Evolutionary conservation across 2,329 filamentous ascomycete species (phyloP), one percentile per base, ranked within the genome.

Genomic region (Stemphylium beticola): DNA sequence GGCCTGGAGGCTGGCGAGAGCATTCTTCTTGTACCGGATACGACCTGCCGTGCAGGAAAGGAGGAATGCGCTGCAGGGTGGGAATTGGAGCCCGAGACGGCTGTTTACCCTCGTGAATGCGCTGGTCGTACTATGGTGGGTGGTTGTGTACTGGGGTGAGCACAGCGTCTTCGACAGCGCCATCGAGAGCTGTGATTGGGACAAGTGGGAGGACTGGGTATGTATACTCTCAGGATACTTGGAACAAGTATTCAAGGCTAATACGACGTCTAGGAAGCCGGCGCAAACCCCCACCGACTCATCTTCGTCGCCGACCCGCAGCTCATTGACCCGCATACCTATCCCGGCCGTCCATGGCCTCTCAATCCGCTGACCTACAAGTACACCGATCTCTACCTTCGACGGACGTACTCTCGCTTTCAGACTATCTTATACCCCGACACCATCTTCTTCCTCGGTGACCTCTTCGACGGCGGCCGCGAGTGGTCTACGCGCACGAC

Each of bases 161-260:
- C 82, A 90, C 55, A 89, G 85, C 76, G 83, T 88, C 32, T 98
- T 96, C 74, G 81, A 83, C 48, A 85, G 84, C 60, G 87, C 84
- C 55, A 85, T 96, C 14, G 79, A 84, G 51, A 82, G 79, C 46
- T 99, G 95, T 75, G 78, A 84, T 49, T 99, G 95, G 95, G 82
- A 85, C 32, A 84, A 84, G 36, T 99, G 95, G 95, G 95, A 99
- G 80, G 83, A 85, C 75, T 99, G 95, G 93, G 92, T 96, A 81
- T 63, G 47, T 2, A 15, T 4, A 37, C 20, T 40, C 15, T 10
- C 20, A 8, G 1, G 9, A 29, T 6, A 22, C 36, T 9, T 5
- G 39, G 1, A 36, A 29, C 8, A 24, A 24, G 5, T n/a, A 40
- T n/a, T 15, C 7, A 49, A 18, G 18, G 44, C 60, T 71, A 29